Conservation (phyloP, 176 grass and related monocot species). For the barley (Hordeum vulgare) region MorexV3_pseudomolecules_assembly NC_058518.1:193261705-193262204, state of each 20-base stretch:
- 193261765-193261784: not conserved
- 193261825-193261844: not conserved
- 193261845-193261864: not conserved
- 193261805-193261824: not conserved
- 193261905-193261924: slow-evolving; percentile 47
- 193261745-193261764: too few species aligned
- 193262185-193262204: not conserved
- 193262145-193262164: not conserved
- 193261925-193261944: slow-evolving; percentile 21
- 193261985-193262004: slow-evolving; percentile 85
- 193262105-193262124: not conserved
- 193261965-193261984: slow-evolving; percentile 98
- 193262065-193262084: not conserved
- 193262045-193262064: too few species aligned
- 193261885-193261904: slow-evolving; percentile 51
- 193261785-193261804: not conserved
- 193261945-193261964: slow-evolving; percentile 44
- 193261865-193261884: slow-evolving; percentile 46
- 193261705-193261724: too few species aligned
- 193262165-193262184: not conserved
- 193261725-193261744: too few species aligned
- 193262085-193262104: not conserved
- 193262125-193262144: not conserved
- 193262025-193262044: slow-evolving; percentile 10
- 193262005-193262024: slow-evolving; percentile 15